phyloP scores from a whole-genome alignment of 1,284 basidiomycete species.

The Boletus holoroseus region DNA sequence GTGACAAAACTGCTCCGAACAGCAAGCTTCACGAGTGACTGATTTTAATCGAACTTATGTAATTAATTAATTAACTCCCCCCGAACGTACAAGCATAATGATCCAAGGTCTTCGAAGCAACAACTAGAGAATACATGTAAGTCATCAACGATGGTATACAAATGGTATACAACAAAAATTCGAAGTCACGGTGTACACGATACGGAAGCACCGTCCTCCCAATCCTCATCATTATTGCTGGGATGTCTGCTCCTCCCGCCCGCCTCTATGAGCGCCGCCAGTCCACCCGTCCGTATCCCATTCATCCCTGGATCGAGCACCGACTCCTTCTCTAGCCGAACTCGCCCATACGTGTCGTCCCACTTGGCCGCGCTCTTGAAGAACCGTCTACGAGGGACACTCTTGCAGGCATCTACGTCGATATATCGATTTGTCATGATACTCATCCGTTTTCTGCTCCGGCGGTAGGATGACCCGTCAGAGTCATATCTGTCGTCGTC shows the following conservation, averaged over 20 bases:
- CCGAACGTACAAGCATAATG: no score
- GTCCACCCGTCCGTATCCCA: slow-evolving; percentile 10
- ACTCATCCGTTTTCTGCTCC: slow-evolving; percentile 56
- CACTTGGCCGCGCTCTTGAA: slow-evolving; percentile 49
- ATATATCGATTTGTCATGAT: slow-evolving; percentile 55
- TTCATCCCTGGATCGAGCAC: slow-evolving; percentile 17
- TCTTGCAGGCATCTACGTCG: slow-evolving; percentile 34
- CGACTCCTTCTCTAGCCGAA: slow-evolving; percentile 25
- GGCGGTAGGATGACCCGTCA: slow-evolving; percentile 37
- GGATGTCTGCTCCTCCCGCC: slow-evolving; percentile 17
- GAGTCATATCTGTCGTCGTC: slow-evolving; percentile 53
- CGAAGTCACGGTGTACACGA: not conserved
- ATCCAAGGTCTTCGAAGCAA: not conserved
- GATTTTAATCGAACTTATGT: no score
- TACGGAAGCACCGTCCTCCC: slow-evolving; percentile 26
- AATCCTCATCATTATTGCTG: slow-evolving; percentile 25
- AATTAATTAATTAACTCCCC: no score
- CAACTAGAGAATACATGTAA: slow-evolving; percentile 10
- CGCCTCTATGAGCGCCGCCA: slow-evolving; percentile 27
- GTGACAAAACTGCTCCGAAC: no score
- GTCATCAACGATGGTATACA: not conserved
- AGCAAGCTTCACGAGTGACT: no score
- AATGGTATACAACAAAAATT: slow-evolving; percentile 5
- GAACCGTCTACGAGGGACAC: slow-evolving; percentile 43
- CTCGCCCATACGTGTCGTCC: slow-evolving; percentile 32